Percentiles rank a stretch among this genome's conserved stretches.
Conservation (phyloP, 331 rosid genomes). For the Spiraea crenata region DNA sequence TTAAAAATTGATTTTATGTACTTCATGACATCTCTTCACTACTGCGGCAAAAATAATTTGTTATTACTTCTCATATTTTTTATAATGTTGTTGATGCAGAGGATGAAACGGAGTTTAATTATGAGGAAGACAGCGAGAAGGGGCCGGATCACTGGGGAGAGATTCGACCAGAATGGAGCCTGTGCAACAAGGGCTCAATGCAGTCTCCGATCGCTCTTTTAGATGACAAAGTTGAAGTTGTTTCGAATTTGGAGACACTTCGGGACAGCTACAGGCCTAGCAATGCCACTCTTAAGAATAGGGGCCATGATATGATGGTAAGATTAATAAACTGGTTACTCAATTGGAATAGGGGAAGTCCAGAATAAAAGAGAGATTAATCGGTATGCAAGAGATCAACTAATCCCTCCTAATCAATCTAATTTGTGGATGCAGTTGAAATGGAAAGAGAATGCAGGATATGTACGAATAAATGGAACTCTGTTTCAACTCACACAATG, state of each 20-base stretch:
- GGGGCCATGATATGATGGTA: conserved; percentile 24
- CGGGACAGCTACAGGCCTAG: background rate
- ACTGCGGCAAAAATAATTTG: too few species aligned
- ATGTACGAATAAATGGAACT: background rate
- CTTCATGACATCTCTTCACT: too few species aligned
- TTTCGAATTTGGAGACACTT: background rate
- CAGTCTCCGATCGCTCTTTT: conserved; percentile 23
- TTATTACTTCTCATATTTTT: too few species aligned
- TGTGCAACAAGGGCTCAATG: conserved; percentile 14
- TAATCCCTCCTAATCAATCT: too few species aligned
- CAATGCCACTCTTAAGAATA: conserved; percentile 22
- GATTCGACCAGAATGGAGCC: conserved; percentile 15
- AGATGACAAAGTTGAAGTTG: background rate
- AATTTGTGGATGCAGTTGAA: background rate
- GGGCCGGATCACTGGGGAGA: conserved; percentile 32
- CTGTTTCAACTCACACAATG: background rate
- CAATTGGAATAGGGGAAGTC: too few species aligned
- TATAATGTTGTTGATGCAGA: background rate
- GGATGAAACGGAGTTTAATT: conserved; percentile 5
- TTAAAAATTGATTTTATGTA: too few species aligned
- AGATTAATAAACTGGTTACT: background rate
- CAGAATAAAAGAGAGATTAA: too few species aligned
- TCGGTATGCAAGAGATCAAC: too few species aligned
- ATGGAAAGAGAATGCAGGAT: conserved; percentile 18
- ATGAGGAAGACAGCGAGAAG: conserved; percentile 12